These are phyloP conservation scores for Verbascum thapsus DNA, from an alignment of 257 asterid species.

Conservation along the genomic window DNA sequence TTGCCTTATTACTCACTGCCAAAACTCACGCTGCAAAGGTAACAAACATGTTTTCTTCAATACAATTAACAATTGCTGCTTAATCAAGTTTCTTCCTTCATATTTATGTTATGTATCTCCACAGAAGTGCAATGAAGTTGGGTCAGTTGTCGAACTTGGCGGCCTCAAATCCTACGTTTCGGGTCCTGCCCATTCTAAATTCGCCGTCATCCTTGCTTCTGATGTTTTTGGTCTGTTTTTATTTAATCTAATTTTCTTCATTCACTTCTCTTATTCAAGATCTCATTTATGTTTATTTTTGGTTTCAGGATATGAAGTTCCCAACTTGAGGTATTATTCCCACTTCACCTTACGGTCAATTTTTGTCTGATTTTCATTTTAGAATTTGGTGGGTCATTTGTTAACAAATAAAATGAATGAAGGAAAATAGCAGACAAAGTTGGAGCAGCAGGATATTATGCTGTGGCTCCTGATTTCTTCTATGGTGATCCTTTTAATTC, in stretches of 20 bases:
- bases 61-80: too few species aligned
- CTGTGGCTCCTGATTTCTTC: conserved; percentile 70
- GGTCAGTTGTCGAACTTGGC: conserved; percentile 43
- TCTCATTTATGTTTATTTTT: conserved; percentile 12
- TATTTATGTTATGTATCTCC: too few species aligned
- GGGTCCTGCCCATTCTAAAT: conserved; percentile 45
- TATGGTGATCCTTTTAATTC: conserved; percentile 58
- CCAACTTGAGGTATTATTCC: conserved; percentile 44
- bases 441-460: conserved; percentile 61
- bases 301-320: conserved; percentile 51
- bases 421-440: conserved; percentile 76
- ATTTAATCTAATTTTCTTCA: not conserved
- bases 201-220: conserved; percentile 51
- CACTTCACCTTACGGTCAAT: not conserved
- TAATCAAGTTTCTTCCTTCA: too few species aligned
- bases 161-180: conserved; percentile 52
- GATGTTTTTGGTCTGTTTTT: conserved; percentile 46
- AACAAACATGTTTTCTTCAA: too few species aligned
- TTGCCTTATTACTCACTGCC: too few species aligned
- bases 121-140: conserved; percentile 51
- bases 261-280: not conserved
- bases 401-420: too few species aligned
- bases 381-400: too few species aligned
- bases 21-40: too few species aligned
- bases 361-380: too few species aligned